A percentile compares a stretch with the other conserved stretches of the same genome.
phyloP scores from a whole-genome alignment of 805 yeast genomes.

The Saturnispora ahearnii region DNA sequence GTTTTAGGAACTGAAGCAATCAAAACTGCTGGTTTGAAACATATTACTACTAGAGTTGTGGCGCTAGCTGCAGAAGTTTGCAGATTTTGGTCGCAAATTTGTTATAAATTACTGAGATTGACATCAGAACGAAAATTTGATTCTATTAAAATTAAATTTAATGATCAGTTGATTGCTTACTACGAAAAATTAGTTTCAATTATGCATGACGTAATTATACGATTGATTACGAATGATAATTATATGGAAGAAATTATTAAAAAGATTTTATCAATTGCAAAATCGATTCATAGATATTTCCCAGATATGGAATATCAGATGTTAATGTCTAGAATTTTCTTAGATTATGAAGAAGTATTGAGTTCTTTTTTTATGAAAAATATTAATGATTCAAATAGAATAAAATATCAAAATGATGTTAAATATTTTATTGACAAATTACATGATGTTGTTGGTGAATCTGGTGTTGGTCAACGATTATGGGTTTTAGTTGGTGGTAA shows the following conservation, averaged over 20 bases:
- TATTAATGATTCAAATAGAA: constrained; percentile 42
- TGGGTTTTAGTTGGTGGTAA: constrained; percentile 38
- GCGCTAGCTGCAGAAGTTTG: constrained; percentile 62
- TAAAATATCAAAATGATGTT: constrained; percentile 37
- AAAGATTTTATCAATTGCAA: constrained; percentile 56
- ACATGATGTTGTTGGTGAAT: constrained; percentile 49
- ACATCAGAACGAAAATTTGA: constrained; percentile 27
- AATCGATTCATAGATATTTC: constrained; percentile 49
- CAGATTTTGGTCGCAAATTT: constrained; percentile 34
- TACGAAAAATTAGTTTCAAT: constrained; percentile 56
- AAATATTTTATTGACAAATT: constrained; percentile 57
- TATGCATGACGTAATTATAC: constrained; percentile 49
- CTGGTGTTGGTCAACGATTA: constrained; percentile 53
- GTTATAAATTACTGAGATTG: constrained; percentile 13
- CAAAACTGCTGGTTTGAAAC: constrained; percentile 61
- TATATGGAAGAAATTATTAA: constrained; percentile 61
- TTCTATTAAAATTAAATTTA: constrained; percentile 33
- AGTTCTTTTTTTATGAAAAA: constrained; percentile 43
- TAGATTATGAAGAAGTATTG: constrained; percentile 47
- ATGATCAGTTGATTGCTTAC: constrained; percentile 56
- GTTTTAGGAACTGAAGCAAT: constrained; percentile 72
- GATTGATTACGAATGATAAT: constrained; percentile 1
- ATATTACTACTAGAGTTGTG: constrained; percentile 63
- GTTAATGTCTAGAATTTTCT: constrained; percentile 43
- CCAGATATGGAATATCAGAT: constrained; percentile 39